These are phyloP conservation scores for Datura wrightii DNA, from an alignment of 257 asterid species.

Conservation along the genomic window DNA sequence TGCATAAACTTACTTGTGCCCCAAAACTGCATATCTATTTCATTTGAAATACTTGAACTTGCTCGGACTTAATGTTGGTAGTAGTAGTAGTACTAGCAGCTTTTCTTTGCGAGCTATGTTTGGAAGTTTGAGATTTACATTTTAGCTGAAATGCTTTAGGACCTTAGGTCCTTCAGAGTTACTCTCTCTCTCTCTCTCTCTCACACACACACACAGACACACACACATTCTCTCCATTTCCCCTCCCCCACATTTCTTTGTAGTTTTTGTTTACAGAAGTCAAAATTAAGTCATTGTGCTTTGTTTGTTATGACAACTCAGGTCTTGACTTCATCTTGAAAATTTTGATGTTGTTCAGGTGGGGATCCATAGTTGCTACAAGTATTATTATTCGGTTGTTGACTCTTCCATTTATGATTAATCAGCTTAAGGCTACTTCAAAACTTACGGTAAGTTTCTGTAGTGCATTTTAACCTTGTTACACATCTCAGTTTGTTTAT, in stretches of 20 bases:
- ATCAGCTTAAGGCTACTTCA: conserved; percentile 80
- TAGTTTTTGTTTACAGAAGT: background rate
- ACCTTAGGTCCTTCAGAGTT: background rate
- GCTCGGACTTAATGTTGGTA: conserved; percentile 2
- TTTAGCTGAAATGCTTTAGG: conserved; percentile 6
- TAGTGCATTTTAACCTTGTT: background rate
- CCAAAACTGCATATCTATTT: background rate
- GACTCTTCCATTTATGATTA: conserved; percentile 70
- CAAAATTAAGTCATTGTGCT: background rate
- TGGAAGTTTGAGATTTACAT: background rate
- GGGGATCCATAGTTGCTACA: conserved; percentile 74
- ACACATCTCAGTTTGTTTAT: conserved; percentile 23
- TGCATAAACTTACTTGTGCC: background rate
- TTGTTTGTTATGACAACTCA: background rate
- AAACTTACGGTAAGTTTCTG: conserved; percentile 68
- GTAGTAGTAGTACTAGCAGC: background rate
- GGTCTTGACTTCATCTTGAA: background rate
- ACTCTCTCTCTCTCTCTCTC: background rate
- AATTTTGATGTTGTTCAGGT: conserved; percentile 58
- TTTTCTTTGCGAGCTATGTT: conserved; percentile 10
- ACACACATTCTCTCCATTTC: background rate
- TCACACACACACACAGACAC: too few species aligned
- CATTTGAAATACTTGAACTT: background rate
- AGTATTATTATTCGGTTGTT: conserved; percentile 65
- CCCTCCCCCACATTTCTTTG: background rate